phyloP scores from a whole-genome alignment of 176 grass and related monocot species.

The Phoenix dactylifera region DNA sequence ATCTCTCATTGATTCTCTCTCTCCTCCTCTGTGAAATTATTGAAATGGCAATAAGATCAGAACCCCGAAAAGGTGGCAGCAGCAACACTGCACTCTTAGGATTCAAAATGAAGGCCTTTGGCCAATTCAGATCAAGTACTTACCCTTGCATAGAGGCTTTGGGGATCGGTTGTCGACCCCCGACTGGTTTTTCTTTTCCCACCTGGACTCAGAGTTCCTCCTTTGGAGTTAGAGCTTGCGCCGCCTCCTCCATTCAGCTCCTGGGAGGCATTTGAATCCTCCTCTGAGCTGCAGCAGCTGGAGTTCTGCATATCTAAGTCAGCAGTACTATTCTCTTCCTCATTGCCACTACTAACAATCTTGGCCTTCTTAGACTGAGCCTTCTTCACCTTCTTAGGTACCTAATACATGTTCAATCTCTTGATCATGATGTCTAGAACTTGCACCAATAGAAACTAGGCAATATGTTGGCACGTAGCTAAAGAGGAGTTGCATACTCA shows the following conservation, averaged over 20 bases:
- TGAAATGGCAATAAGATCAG: slow-evolving; percentile 20
- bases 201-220: slow-evolving; percentile 17
- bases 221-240: slow-evolving; percentile 18
- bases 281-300: slow-evolving; percentile 40
- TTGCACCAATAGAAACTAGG: too few relatives aligned
- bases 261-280: slow-evolving; percentile 38
- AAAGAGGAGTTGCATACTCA: neutral
- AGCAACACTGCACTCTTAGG: too few relatives aligned
- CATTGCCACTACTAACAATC: slow-evolving; percentile 10
- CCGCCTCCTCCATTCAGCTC: neutral
- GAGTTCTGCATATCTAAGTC: slow-evolving; percentile 19
- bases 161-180: slow-evolving; percentile 42
- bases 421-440: too few relatives aligned
- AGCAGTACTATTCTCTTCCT: slow-evolving; percentile 18
- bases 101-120: too few relatives aligned
- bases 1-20: slow-evolving; percentile 71
- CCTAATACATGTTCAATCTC: neutral
- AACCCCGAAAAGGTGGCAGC: neutral
- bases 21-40: slow-evolving; percentile 65
- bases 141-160: slow-evolving; percentile 90
- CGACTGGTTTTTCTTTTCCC: slow-evolving; percentile 31
- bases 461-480: neutral
- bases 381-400: slow-evolving; percentile 19
- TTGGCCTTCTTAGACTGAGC: neutral
- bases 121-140: neutral